phyloP scores from a whole-genome alignment of 345 rosid species.

The Acer campestre region DNA sequence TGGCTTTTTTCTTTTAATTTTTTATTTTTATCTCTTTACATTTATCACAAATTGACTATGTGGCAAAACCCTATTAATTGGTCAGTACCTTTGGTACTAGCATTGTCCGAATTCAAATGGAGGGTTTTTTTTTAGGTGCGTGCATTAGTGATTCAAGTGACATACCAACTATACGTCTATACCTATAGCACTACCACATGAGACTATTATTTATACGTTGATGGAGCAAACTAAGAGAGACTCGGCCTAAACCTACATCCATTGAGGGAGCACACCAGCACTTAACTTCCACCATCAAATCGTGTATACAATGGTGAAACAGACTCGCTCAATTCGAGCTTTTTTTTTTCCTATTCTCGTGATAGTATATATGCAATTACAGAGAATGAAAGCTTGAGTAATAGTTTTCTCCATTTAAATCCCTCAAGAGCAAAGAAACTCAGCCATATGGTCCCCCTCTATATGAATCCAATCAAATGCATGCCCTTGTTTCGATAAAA shows the following conservation, averaged over 20 bases:
- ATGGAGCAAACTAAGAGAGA: background rate
- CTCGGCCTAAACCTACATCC: too few relatives aligned
- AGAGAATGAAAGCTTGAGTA: slow-evolving; percentile 16
- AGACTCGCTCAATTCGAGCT: too few relatives aligned
- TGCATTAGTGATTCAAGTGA: background rate
- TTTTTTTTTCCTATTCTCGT: too few relatives aligned
- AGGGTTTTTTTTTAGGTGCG: background rate
- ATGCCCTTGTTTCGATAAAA: slow-evolving; percentile 10
- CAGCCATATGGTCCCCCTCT: slow-evolving; percentile 45
- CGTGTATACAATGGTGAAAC: too few relatives aligned
- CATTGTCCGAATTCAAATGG: background rate
- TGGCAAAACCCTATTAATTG: too few relatives aligned
- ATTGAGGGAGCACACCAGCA: too few relatives aligned
- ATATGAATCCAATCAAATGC: slow-evolving; percentile 29
- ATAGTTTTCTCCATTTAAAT: slow-evolving; percentile 18
- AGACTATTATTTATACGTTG: background rate
- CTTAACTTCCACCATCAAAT: too few relatives aligned
- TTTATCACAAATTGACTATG: too few relatives aligned
- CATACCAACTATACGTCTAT: too few relatives aligned
- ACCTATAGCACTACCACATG: background rate
- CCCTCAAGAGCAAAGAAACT: slow-evolving; percentile 32
- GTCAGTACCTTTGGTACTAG: too few relatives aligned
- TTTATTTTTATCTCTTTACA: too few relatives aligned
- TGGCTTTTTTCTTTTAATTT: too few relatives aligned
- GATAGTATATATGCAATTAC: background rate